Conservation (phyloP, 495 filamentous ascomycete species). For the Astrothelium subdiscretum region DNA sequence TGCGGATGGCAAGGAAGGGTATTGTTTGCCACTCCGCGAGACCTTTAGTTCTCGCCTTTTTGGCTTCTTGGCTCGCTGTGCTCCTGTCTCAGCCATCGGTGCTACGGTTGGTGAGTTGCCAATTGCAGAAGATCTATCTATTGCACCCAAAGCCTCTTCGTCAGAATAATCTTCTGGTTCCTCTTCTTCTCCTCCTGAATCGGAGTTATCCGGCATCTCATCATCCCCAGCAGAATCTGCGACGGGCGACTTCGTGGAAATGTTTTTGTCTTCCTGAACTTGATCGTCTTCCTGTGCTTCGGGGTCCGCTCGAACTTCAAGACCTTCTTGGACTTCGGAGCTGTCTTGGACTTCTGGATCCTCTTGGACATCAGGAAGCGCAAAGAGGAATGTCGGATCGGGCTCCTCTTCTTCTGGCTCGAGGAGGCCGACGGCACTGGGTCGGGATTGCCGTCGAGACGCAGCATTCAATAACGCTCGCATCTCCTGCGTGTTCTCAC, state of each 20-base stretch:
- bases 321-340: constrained; percentile 29
- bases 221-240: not conserved
- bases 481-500: constrained; percentile 21
- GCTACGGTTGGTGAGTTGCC: not conserved
- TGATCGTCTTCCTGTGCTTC: constrained; percentile 30
- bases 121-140: not conserved
- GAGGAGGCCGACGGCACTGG: constrained; percentile 12
- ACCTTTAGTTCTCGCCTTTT: constrained; percentile 40
- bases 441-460: constrained; percentile 13
- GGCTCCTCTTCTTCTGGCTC: not conserved
- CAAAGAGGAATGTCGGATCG: not conserved
- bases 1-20: constrained; percentile 58
- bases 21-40: constrained; percentile 63
- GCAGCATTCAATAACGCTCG: constrained; percentile 13
- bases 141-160: not conserved
- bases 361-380: constrained; percentile 12
- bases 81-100: constrained; percentile 5
- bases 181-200: not conserved
- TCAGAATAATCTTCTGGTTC: not conserved
- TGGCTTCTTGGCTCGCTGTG: constrained; percentile 27
- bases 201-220: not conserved
- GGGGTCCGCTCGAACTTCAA: no score
- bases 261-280: constrained; percentile 27
- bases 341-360: constrained; percentile 32
- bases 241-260: constrained; percentile 18